Evolutionary conservation across 1,139 yeast species (phyloP).

Genomic region (Tardiomyces depauwii): DNA sequence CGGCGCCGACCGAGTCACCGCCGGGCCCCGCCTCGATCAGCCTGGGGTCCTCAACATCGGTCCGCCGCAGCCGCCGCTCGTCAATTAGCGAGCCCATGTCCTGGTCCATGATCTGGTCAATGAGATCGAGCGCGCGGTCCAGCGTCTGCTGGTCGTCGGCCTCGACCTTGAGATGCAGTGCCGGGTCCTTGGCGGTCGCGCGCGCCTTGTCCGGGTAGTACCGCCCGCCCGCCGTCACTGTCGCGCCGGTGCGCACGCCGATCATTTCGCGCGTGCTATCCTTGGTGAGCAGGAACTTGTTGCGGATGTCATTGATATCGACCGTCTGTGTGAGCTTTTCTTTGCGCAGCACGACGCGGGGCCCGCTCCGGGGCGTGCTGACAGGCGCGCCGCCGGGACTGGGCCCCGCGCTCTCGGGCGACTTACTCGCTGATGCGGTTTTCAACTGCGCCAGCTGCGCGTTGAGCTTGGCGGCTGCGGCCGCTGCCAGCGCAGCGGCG

Average conservation of each 20-base stretch:
- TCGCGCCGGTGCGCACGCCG: slow-evolving; percentile 23
- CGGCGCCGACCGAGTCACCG: neutral
- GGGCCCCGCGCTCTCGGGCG: slow-evolving; percentile 1
- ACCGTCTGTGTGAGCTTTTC: slow-evolving; percentile 7
- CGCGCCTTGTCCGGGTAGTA: slow-evolving; percentile 27
- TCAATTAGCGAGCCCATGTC: slow-evolving; percentile 25
- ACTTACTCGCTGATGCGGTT: slow-evolving; percentile 2
- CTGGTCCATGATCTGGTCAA: slow-evolving; percentile 23
- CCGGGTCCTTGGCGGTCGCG: slow-evolving; percentile 27
- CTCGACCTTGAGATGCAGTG: slow-evolving; percentile 24
- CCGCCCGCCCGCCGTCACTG: slow-evolving; percentile 25
- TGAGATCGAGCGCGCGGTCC: slow-evolving; percentile 21
- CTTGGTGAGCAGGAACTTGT: slow-evolving; percentile 28
- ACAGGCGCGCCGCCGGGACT: slow-evolving; percentile 1
- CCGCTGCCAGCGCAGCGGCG: slow-evolving; percentile 21
- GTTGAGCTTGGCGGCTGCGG: slow-evolving; percentile 26
- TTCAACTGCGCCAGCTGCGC: slow-evolving; percentile 17
- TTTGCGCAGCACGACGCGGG: neutral
- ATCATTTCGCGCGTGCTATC: slow-evolving; percentile 23
- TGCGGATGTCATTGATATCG: slow-evolving; percentile 29
- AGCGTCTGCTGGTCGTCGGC: slow-evolving; percentile 20
- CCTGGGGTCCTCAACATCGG: slow-evolving; percentile 7
- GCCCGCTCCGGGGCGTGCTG: neutral
- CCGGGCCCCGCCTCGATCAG: neutral
- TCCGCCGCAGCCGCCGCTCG: slow-evolving; percentile 19